Evolutionary conservation across 768 basidiomycete genomes (phyloP), one percentile per base, ranked within the genome.

Genomic region (Mycena galericulata): DNA sequence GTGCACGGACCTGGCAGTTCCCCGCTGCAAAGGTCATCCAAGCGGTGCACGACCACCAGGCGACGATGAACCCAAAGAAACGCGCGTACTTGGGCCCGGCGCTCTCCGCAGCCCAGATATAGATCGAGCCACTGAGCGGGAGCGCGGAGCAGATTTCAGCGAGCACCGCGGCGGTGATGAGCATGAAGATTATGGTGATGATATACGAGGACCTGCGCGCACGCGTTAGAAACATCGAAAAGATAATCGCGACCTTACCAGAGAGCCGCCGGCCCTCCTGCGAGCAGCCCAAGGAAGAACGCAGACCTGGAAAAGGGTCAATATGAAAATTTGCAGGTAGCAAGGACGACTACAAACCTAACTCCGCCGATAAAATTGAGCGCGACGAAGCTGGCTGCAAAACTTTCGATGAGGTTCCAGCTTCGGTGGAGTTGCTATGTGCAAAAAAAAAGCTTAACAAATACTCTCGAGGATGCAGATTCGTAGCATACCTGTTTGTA

Each of bases 11-110:
- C n/a, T n/a, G n/a, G n/a, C n/a, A n/a, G n/a, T n/a, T n/a, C n/a
- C n/a, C n/a, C n/a, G n/a, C 96, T 43, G 90, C 86, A 72, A 96
- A 97, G 0, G 96, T 96, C 88, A 95, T 95, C 96, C 96, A 97
- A n/a, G 95, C 96, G 1, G 95, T 96, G 65, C 90, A 91, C 17
- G 93, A 85, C 95, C 95, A 97, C 92, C 93, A 97, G 34, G 95
- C 95, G 20, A 96, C 95, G 62, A 94, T 78, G 81, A 96, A 95
- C 0, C 94, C 95, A 70, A 95, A 88, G 79, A 97, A 92, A 36
- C 96, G 86, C 3, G 90, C 94, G 73, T 94, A 90, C 72, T 93
- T 94, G 4, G 90, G 90, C 3, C 96, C 95, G 5, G 94, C 96
- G 74, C 94, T 95, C 75, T n/a, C n/a, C n/a, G n/a, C n/a, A n/a